Percentiles rank a stretch among this genome's conserved stretches.
Conservation (phyloP, 805 yeast genomes). For the Cyberlindnera japonica region DNA sequence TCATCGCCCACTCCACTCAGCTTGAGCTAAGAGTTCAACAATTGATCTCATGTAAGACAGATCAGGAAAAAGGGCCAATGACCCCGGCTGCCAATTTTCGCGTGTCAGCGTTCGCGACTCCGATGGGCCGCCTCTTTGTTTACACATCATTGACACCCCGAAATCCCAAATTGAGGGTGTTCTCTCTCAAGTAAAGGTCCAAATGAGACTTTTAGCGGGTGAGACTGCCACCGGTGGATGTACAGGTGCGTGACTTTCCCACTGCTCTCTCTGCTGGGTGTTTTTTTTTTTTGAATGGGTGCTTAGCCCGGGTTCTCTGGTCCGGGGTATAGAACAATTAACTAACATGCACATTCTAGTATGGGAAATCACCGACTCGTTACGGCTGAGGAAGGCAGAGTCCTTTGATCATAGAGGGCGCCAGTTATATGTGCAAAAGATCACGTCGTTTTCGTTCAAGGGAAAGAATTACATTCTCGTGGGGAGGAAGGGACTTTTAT, state of each 20-base stretch:
- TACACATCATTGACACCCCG: constrained; percentile 4
- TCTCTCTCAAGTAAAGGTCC: not conserved
- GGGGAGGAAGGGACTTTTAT: constrained; percentile 18
- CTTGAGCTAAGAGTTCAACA: too few relatives aligned
- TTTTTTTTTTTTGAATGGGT: not conserved
- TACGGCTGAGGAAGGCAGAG: constrained; percentile 5
- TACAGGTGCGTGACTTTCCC: constrained; percentile 7
- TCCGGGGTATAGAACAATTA: constrained; percentile 4
- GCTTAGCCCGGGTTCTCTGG: not conserved
- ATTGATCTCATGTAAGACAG: too few relatives aligned
- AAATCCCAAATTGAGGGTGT: not conserved
- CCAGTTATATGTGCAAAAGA: constrained; percentile 15
- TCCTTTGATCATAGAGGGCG: constrained; percentile 14
- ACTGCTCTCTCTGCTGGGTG: not conserved
- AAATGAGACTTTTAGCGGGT: constrained; percentile 10
- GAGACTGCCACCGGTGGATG: constrained; percentile 14
- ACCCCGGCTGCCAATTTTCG: constrained; percentile 4
- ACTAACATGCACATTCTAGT: constrained; percentile 5
- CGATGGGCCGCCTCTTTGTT: not conserved
- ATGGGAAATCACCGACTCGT: constrained; percentile 10
- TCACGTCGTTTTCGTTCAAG: constrained; percentile 9
- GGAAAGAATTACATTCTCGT: constrained; percentile 8
- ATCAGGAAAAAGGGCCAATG: too few relatives aligned
- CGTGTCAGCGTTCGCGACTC: too few relatives aligned
- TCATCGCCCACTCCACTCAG: too few relatives aligned